phyloP scores from a whole-genome alignment of 2,329 filamentous ascomycete species.

The Venturia effusa region DNA sequence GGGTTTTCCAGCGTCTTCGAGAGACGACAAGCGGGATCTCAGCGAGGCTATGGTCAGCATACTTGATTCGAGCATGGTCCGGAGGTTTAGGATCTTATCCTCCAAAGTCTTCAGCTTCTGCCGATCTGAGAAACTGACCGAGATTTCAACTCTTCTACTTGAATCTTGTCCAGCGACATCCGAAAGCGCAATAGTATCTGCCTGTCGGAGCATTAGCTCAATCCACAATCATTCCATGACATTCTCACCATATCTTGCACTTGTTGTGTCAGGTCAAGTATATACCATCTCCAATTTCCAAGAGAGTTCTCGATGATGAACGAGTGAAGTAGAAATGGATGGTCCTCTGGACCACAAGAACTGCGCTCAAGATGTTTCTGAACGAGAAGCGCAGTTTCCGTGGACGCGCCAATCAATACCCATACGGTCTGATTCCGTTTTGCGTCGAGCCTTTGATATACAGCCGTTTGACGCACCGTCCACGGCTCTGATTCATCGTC shows the following conservation, averaged over 20 bases:
- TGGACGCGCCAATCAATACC: slow-evolving; percentile 14
- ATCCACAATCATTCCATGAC: not conserved
- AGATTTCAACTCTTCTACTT: not conserved
- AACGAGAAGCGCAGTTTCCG: slow-evolving; percentile 3
- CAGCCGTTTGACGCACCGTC: slow-evolving; percentile 16
- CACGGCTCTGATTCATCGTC: slow-evolving; percentile 11
- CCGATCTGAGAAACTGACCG: slow-evolving; percentile 6
- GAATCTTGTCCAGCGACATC: slow-evolving; percentile 7
- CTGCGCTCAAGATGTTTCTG: slow-evolving; percentile 8
- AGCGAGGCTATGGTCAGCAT: slow-evolving; percentile 3
- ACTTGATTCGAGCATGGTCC: slow-evolving; percentile 6
- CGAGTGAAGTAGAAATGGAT: slow-evolving; percentile 12
- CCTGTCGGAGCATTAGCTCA: not conserved
- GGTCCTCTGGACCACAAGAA: not conserved
- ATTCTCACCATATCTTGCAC: slow-evolving; percentile 1
- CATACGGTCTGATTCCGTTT: slow-evolving; percentile 11
- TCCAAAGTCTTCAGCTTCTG: slow-evolving; percentile 9
- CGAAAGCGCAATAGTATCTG: slow-evolving; percentile 7
- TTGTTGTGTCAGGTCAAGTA: slow-evolving; percentile 4
- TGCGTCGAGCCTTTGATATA: slow-evolving; percentile 14
- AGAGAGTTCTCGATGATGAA: slow-evolving; percentile 3
- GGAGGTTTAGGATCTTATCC: slow-evolving; percentile 7
- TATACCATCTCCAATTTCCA: slow-evolving; percentile 9
- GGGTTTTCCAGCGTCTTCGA: not conserved
- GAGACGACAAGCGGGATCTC: not conserved